Evolutionary conservation across 1,284 basidiomycete species (phyloP), one percentile per base, ranked within the genome.

Genomic region (Puccinia horiana): DNA sequence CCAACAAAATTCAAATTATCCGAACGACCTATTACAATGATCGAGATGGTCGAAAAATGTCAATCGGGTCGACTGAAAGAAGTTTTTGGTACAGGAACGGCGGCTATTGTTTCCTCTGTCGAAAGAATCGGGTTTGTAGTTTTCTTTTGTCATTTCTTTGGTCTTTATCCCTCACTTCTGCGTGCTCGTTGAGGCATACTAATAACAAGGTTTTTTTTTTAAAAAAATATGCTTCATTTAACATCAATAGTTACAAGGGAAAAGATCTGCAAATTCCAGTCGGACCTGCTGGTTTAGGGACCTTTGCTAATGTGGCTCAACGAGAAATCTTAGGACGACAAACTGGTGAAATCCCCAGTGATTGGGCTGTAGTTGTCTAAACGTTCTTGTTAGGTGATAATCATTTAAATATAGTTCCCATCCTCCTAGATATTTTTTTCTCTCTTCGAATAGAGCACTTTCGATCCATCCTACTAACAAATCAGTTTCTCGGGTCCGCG

Each of bases 41-140:
- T 88, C 70, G 96, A 99, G 87, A 89, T 99, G 63, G 91, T 92
- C 84, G 89, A 90, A 49, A 93, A 94, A 3, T 90, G 91, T 44
- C 86, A 91, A 83, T 87, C 90, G 23, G 94, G 94, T 14, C 89
- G 88, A 20, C 90, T 99, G 47, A 89, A 94, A 35, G 96, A 99
- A 88, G 91, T 98, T 84, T 99, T 99, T 86, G 97, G 96, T 74
- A 90, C 93, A 29, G 96, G 95, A 26, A 99, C 95, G 1, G 95
- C 95, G 0, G 95, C 94, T 23, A 91, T 87, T 77, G 84, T 86
- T 65, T 78, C 47, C 14, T 67, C 78, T 18, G 65, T 80, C 18
- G 69, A 73, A 52, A 29, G 76, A 32, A 79, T 79, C 32, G 49
- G 47, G 76, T 79, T 23, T 26, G 61, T 70, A 52, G 29, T 76